Base-by-base conservation (phyloP, 2,329 filamentous ascomycete genomes). In the Penicillium fuscoglaucum region DNA sequence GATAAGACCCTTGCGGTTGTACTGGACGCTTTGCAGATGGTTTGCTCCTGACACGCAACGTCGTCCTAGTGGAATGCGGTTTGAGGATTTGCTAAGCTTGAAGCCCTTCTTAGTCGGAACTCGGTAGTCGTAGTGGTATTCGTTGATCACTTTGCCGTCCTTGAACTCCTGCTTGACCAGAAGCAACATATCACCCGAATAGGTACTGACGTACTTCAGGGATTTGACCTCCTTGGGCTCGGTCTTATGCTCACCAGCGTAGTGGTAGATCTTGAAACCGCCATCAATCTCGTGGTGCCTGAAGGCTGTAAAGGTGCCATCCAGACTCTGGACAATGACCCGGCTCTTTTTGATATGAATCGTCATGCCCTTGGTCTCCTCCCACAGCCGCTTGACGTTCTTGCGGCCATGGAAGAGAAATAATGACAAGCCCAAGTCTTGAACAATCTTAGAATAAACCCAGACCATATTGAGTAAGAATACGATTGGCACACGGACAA, bases 1-100 rank as follows among this genome's bases (percentile, higher is more conserved):
- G 44, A 84, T 76, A 45, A 83, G 80, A 19, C 83, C 83, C 61
- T 80, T 80, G 49, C 74, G 69, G 62, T 84, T 82, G 65, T 83
- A 85, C 41, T 80, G 73, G 21, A 84, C 77, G 17, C 77, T 76
- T 60, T 83, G 74, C 24, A 78, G 74, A 33, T 78, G 68, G 49
- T 79, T 74, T 12, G 74, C 68, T 40, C 82, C 83, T 24, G 70
- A 66, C 9, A 81, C 70, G 59, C 82, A 84, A 21, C 72, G 76
- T 40, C 83, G 74, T 64, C 77, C 65, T 61, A 79, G 69, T 0
- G 80, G 78, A 52, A 82, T 72, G 28, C 73, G 78, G n/a, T 52
- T 63, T 33, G 62, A 65, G 39, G 58, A 66, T 8, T 67, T 52
- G 49, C 65, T 70, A 54, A 62, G 66, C 57, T 61, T 72, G 57